These are phyloP conservation scores for Aureobasidium sp. DNA, from an alignment of 2,329 filamentous ascomycete species.

Conservation along the genomic window DNA sequence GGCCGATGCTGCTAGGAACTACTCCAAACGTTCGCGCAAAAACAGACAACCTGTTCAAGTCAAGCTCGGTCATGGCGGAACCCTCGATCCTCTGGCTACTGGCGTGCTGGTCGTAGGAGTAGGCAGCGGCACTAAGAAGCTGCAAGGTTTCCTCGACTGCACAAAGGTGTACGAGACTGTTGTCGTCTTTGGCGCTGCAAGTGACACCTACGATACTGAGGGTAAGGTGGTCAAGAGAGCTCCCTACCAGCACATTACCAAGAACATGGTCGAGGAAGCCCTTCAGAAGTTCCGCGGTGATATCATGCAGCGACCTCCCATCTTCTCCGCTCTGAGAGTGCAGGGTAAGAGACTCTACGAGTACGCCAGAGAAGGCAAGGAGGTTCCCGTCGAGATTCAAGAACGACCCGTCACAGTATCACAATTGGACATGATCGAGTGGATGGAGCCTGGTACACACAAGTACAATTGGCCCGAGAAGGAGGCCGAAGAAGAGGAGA, in stretches of 20 bases:
- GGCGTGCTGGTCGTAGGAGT: slow-evolving; percentile 86
- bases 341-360: slow-evolving; percentile 93
- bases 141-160: slow-evolving; percentile 73
- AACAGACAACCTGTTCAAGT: slow-evolving; percentile 59
- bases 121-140: slow-evolving; percentile 77
- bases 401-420: slow-evolving; percentile 70
- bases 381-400: slow-evolving; percentile 78
- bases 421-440: slow-evolving; percentile 76
- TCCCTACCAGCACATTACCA: slow-evolving; percentile 74
- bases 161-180: slow-evolving; percentile 90
- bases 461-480: slow-evolving; percentile 70
- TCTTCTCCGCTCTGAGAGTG: slow-evolving; percentile 89
- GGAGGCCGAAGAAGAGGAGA: slow-evolving; percentile 69
- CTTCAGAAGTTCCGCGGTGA: slow-evolving; percentile 70
- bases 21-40: slow-evolving; percentile 49
- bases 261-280: slow-evolving; percentile 68
- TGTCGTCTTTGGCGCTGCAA: slow-evolving; percentile 83
- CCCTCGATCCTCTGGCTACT: slow-evolving; percentile 87
- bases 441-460: slow-evolving; percentile 74
- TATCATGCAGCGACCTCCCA: slow-evolving; percentile 81
- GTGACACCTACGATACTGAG: slow-evolving; percentile 82
- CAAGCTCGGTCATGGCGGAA: slow-evolving; percentile 95
- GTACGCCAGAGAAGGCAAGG: slow-evolving; percentile 83
- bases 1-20: slow-evolving; percentile 53
- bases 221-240: slow-evolving; percentile 75